Evolutionary conservation across 148 eudicot species (phyloP).

Genomic region (Nepenthes gracilis): DNA sequence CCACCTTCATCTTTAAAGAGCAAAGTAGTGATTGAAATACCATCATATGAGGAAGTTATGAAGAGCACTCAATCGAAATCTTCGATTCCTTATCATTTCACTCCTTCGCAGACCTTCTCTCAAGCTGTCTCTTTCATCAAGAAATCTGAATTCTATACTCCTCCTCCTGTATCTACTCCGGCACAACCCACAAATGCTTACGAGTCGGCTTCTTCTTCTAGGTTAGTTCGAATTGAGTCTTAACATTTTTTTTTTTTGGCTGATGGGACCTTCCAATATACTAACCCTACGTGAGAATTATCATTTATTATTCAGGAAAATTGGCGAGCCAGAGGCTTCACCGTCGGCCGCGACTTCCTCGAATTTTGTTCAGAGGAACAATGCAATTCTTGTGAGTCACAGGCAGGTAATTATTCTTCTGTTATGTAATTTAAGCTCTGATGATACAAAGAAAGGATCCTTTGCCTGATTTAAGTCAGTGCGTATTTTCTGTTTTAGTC

Average conservation of each 20-base stretch:
- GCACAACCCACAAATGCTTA: constrained; percentile 11
- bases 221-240: constrained; percentile 19
- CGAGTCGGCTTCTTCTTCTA: constrained; percentile 13
- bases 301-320: constrained; percentile 8
- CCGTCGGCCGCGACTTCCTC: constrained; percentile 14
- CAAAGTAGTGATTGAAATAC: constrained; percentile 41
- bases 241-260: neutral
- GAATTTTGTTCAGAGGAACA: constrained; percentile 12
- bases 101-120: constrained; percentile 62
- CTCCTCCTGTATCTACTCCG: constrained; percentile 18
- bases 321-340: constrained; percentile 16
- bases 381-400: constrained; percentile 78
- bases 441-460: too few species aligned
- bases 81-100: constrained; percentile 36
- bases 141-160: constrained; percentile 64
- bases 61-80: constrained; percentile 41
- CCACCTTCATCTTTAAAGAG: constrained; percentile 1
- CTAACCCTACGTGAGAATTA: too few species aligned
- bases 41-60: constrained; percentile 56
- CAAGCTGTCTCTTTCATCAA: constrained; percentile 70
- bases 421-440: too few species aligned
- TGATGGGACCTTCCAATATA: neutral
- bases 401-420: constrained; percentile 47
- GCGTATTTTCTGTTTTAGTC: too few species aligned
- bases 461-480: too few species aligned